phyloP scores from a whole-genome alignment of 306 rosid genomes.

The Abrus precatorius region DNA sequence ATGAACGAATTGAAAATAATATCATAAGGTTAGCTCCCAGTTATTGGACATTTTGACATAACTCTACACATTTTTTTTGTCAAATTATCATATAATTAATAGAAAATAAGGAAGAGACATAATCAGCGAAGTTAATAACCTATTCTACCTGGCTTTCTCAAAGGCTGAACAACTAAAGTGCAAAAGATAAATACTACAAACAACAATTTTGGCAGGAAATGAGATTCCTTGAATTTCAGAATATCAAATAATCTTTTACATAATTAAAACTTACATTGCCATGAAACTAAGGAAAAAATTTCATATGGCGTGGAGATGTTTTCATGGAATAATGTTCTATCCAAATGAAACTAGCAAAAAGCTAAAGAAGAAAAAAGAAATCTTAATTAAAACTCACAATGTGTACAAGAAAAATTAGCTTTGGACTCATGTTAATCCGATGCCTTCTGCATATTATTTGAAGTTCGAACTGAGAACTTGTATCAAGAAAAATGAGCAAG shows the following conservation, averaged over 20 bases:
- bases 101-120: not conserved
- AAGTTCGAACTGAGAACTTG: constrained; percentile 46
- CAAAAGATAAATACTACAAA: not conserved
- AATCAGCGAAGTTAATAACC: not conserved
- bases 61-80: constrained; percentile 2
- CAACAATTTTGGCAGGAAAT: not conserved
- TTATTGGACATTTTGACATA: not conserved
- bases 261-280: constrained; percentile 34
- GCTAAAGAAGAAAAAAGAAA: not conserved
- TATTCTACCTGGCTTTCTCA: not conserved
- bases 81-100: not conserved
- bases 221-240: not conserved
- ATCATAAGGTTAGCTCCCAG: not conserved
- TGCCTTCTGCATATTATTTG: constrained; percentile 43
- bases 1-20: not conserved
- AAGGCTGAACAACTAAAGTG: not conserved
- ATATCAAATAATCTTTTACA: constrained; percentile 21
- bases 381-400: constrained; percentile 37
- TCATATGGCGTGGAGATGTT: constrained; percentile 1
- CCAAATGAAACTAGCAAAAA: constrained; percentile 34
- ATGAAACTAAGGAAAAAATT: constrained; percentile 26
- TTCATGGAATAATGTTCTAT: constrained; percentile 5
- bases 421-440: constrained; percentile 42
- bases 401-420: constrained; percentile 47
- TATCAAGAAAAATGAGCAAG: no score